Evolutionary conservation across 2,329 filamentous ascomycete genomes (phyloP).

Genomic region (Cordyceps cicadae): DNA sequence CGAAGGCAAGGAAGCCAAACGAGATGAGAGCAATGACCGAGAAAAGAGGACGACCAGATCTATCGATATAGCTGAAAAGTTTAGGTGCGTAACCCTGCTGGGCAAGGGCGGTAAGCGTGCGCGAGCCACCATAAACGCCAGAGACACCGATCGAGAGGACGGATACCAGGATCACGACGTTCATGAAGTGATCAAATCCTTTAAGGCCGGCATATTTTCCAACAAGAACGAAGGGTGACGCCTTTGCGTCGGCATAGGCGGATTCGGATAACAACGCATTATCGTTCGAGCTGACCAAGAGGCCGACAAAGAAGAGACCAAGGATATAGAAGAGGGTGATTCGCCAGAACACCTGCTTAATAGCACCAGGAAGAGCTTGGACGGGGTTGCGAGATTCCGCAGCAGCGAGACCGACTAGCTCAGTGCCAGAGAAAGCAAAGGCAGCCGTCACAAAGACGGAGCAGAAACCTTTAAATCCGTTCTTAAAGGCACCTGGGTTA

Average conservation of each 20-base stretch:
- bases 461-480: slow-evolving; percentile 69
- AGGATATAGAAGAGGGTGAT: slow-evolving; percentile 49
- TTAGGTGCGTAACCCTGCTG: slow-evolving; percentile 52
- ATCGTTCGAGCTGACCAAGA: slow-evolving; percentile 28
- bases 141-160: slow-evolving; percentile 53
- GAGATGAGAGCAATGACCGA: slow-evolving; percentile 39
- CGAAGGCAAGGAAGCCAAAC: slow-evolving; percentile 44
- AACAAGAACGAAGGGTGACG: slow-evolving; percentile 51
- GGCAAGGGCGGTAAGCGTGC: slow-evolving; percentile 50
- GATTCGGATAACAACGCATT: not conserved
- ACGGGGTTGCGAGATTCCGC: slow-evolving; percentile 63
- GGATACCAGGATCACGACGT: slow-evolving; percentile 49
- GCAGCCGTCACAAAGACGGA: slow-evolving; percentile 65
- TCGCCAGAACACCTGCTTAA: slow-evolving; percentile 67
- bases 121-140: slow-evolving; percentile 50
- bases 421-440: slow-evolving; percentile 65
- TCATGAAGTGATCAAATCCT: slow-evolving; percentile 50
- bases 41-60: slow-evolving; percentile 45
- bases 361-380: slow-evolving; percentile 67
- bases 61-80: slow-evolving; percentile 50
- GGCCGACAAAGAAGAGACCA: slow-evolving; percentile 43
- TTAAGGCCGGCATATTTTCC: slow-evolving; percentile 43
- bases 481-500: slow-evolving; percentile 51
- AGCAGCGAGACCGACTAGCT: slow-evolving; percentile 66
- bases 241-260: slow-evolving; percentile 9